Evolutionary conservation across 1,284 basidiomycete species (phyloP).

Genomic region (Meira nashicola): DNA sequence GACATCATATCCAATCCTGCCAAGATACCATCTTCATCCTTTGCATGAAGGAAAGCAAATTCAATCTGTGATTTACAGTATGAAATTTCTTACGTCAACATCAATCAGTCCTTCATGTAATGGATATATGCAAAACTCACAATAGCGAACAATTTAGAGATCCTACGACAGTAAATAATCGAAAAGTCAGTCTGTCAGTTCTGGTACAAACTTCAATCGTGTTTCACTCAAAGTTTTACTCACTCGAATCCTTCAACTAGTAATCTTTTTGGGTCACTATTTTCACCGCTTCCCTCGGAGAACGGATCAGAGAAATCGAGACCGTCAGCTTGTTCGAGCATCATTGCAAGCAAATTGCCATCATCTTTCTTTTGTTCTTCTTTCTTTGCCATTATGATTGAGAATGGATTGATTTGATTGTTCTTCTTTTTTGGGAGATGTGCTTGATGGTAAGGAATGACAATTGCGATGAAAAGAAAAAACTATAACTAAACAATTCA

Average conservation of each 20-base stretch:
- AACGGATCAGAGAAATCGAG: slow-evolving; percentile 27
- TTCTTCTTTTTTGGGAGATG: background rate
- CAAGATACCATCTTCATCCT: slow-evolving; percentile 26
- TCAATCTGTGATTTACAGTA: slow-evolving; percentile 16
- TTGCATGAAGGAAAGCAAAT: slow-evolving; percentile 31
- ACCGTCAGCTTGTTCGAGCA: slow-evolving; percentile 35
- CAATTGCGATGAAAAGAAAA: background rate
- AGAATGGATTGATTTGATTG: background rate
- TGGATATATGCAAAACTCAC: background rate
- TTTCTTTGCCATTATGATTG: slow-evolving; percentile 2
- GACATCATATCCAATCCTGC: slow-evolving; percentile 38
- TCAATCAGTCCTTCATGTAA: background rate
- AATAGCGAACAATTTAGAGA: slow-evolving; percentile 24
- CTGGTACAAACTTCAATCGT: background rate
- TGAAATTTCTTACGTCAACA: background rate
- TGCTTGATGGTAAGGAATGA: background rate
- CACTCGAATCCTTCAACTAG: slow-evolving; percentile 27
- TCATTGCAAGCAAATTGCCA: slow-evolving; percentile 33
- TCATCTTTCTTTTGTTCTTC: slow-evolving; percentile 1
- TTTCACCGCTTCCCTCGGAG: slow-evolving; percentile 10
- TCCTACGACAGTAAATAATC: background rate
- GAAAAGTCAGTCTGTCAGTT: too few relatives aligned
- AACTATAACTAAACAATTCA: too few relatives aligned
- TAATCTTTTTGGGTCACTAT: slow-evolving; percentile 25
- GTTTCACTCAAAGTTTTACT: background rate